phyloP scores from a whole-genome alignment of 495 filamentous ascomycete genomes.

The Parmelia sp. region DNA sequence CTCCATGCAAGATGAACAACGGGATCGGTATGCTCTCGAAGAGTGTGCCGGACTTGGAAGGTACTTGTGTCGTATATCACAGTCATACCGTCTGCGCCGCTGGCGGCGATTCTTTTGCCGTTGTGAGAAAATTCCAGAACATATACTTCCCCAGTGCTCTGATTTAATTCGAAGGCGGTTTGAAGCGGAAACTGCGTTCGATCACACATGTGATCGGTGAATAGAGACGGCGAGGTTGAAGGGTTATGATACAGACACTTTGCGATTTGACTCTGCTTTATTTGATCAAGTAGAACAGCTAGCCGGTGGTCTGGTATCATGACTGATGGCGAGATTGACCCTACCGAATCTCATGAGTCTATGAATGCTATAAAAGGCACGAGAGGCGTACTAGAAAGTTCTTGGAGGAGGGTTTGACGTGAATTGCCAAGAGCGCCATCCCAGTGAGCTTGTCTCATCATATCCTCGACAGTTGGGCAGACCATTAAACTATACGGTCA shows the following conservation, averaged over 20 bases:
- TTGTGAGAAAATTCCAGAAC: conserved; percentile 85
- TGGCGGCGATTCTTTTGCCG: conserved; percentile 74
- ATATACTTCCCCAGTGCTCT: conserved; percentile 86
- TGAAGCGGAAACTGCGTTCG: conserved; percentile 69
- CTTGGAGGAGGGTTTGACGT: conserved; percentile 63
- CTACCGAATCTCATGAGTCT: conserved; percentile 38
- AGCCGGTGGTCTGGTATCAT: conserved; percentile 96
- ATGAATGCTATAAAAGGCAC: too few relatives aligned
- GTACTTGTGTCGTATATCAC: conserved; percentile 74
- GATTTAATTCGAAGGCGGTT: conserved; percentile 56
- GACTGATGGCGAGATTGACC: conserved; percentile 89
- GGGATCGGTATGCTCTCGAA: conserved; percentile 57
- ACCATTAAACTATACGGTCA: conserved; percentile 63
- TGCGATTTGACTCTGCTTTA: conserved; percentile 75
- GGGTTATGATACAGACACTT: conserved; percentile 87
- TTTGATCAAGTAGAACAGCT: conserved; percentile 71
- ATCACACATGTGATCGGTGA: conserved; percentile 81
- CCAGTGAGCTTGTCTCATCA: conserved; percentile 79
- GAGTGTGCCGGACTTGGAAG: conserved; percentile 57
- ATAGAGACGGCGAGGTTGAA: conserved; percentile 71
- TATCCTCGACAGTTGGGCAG: conserved; percentile 71
- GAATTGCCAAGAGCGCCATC: conserved; percentile 58
- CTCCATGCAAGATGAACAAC: conserved; percentile 83
- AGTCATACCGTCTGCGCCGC: conserved; percentile 64
- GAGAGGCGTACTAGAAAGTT: conserved; percentile 67